phyloP scores from a whole-genome alignment of 805 yeast genomes.

The Metschnikowia dekortorum region DNA sequence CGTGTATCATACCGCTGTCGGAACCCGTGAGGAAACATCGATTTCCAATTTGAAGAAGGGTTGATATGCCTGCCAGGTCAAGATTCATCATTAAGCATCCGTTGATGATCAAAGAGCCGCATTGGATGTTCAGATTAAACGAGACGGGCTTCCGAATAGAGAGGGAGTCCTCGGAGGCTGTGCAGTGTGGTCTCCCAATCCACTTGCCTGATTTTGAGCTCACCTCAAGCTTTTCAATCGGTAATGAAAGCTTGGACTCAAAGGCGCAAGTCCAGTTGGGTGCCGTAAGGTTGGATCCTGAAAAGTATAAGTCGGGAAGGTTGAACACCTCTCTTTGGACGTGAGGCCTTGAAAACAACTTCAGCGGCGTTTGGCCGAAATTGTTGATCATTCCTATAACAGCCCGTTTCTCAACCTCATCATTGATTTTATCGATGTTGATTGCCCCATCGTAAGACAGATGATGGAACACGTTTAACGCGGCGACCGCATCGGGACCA shows the following conservation, averaged over 20 bases:
- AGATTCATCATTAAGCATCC: slow-evolving; percentile 40
- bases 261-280: slow-evolving; percentile 24
- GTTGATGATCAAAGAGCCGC: slow-evolving; percentile 39
- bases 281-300: slow-evolving; percentile 11
- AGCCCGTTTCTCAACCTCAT: slow-evolving; percentile 70
- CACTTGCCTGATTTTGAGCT: slow-evolving; percentile 42
- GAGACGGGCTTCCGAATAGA: slow-evolving; percentile 29
- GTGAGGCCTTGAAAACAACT: slow-evolving; percentile 67
- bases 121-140: slow-evolving; percentile 13
- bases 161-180: slow-evolving; percentile 34
- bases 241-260: slow-evolving; percentile 38
- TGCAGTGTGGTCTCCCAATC: slow-evolving; percentile 47
- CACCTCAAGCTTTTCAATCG: slow-evolving; percentile 44
- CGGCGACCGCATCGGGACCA: slow-evolving; percentile 62
- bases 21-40: slow-evolving; percentile 47
- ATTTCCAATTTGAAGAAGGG: slow-evolving; percentile 39
- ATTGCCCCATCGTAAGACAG: slow-evolving; percentile 82
- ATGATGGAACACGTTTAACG: slow-evolving; percentile 77
- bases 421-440: slow-evolving; percentile 66
- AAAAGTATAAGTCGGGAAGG: slow-evolving; percentile 33
- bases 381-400: slow-evolving; percentile 82
- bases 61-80: slow-evolving; percentile 36
- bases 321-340: slow-evolving; percentile 43
- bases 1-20: slow-evolving; percentile 55
- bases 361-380: slow-evolving; percentile 86